Conservation (phyloP, 2,329 filamentous ascomycete genomes). For the Bimuria novae-zelandiae region DNA sequence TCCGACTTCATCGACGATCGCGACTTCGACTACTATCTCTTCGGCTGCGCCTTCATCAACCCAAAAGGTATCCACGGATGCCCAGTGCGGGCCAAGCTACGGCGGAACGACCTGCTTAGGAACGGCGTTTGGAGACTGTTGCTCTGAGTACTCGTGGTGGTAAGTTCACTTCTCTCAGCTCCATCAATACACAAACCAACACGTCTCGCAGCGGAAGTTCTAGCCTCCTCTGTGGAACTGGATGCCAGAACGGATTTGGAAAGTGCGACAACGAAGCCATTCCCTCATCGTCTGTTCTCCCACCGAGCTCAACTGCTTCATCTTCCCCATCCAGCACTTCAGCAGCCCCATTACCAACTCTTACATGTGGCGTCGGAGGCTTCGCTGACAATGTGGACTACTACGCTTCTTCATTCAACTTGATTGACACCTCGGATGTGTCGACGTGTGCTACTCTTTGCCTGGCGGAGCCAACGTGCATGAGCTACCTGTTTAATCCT, state of each 20-base stretch:
- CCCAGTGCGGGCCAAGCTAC: background rate
- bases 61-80: background rate
- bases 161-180: background rate
- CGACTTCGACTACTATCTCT: background rate
- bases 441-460: background rate
- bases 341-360: background rate
- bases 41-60: background rate
- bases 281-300: background rate
- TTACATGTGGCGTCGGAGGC: background rate
- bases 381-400: background rate
- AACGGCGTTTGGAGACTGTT: background rate
- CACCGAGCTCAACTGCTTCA: background rate
- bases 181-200: background rate
- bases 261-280: background rate
- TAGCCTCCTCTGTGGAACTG: background rate
- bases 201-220: background rate
- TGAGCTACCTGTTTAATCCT: background rate
- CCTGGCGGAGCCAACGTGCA: background rate
- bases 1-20: background rate
- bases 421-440: background rate
- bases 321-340: background rate
- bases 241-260: background rate
- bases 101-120: background rate
- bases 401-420: background rate
- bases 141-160: background rate